A percentile compares a stretch with the other conserved stretches of the same genome.
phyloP scores from a whole-genome alignment of 2,329 filamentous ascomycete species.

The Fusarium sp. region DNA sequence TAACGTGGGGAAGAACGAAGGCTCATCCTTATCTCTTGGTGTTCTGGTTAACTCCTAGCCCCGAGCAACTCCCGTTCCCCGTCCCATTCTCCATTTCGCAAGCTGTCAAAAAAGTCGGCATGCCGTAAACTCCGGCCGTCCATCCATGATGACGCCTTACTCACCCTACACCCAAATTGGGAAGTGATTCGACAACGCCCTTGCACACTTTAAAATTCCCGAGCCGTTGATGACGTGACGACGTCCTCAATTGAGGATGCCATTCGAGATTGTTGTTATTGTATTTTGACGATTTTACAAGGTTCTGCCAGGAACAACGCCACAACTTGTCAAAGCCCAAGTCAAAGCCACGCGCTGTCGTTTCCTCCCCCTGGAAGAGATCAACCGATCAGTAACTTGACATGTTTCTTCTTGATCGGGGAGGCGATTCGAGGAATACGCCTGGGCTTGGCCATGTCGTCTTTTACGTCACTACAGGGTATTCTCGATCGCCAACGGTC shows the following conservation, averaged over 20 bases:
- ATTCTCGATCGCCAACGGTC: constrained; percentile 13
- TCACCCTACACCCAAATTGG: neutral
- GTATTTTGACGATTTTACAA: neutral
- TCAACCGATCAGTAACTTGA: constrained; percentile 17
- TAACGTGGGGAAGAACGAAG: constrained; percentile 21
- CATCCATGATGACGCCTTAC: constrained; percentile 5
- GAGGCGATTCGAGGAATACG: constrained; percentile 6
- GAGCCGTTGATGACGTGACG: constrained; percentile 21
- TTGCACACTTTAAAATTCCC: constrained; percentile 1
- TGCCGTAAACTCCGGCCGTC: constrained; percentile 24
- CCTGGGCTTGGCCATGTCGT: constrained; percentile 17
- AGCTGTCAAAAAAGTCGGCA: neutral
- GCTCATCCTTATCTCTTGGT: neutral
- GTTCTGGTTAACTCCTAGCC: constrained; percentile 25
- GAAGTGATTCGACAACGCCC: neutral
- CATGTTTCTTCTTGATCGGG: constrained; percentile 9
- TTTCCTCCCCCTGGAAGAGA: constrained; percentile 17
- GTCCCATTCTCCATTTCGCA: neutral
- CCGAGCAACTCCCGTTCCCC: constrained; percentile 23
- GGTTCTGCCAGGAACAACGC: constrained; percentile 12
- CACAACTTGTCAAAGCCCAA: constrained; percentile 8
- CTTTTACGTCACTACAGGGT: constrained; percentile 26
- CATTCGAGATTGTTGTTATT: constrained; percentile 7
- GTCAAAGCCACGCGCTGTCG: constrained; percentile 14
- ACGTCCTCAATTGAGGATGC: constrained; percentile 5